A percentile compares a stretch with the other conserved stretches of the same genome.
phyloP scores from a whole-genome alignment of 192 early-diverging fungal genomes.

The Hyaloraphidium curvatum region DNA sequence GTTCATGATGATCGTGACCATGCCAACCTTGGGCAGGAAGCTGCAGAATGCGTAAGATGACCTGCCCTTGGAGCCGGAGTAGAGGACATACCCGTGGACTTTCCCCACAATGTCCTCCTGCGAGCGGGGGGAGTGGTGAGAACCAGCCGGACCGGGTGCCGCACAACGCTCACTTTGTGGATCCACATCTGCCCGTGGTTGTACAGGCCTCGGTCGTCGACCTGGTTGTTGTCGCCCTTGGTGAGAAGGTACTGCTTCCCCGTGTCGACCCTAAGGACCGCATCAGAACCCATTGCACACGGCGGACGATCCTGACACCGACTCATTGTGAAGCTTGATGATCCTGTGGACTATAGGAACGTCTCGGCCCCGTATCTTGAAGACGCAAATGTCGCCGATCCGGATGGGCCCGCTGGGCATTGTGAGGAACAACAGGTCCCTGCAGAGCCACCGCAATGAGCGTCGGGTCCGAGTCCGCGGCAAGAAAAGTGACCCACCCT shows the following conservation, averaged over 20 bases:
- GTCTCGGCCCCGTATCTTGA: slow-evolving; percentile 66
- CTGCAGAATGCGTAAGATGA: slow-evolving; percentile 13
- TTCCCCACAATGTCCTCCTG: slow-evolving; percentile 77
- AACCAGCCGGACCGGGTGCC: neutral
- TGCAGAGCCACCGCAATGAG: neutral
- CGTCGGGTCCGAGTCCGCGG: neutral
- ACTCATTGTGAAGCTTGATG: slow-evolving; percentile 77
- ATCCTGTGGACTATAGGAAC: slow-evolving; percentile 97
- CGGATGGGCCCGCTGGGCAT: slow-evolving; percentile 49
- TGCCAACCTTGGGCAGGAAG: slow-evolving; percentile 81
- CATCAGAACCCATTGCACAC: neutral
- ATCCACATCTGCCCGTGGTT: slow-evolving; percentile 11
- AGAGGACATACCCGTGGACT: slow-evolving; percentile 40
- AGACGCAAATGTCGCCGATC: slow-evolving; percentile 88
- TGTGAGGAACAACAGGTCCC: slow-evolving; percentile 42
- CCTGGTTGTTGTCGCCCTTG: slow-evolving; percentile 89
- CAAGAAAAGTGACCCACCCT: slow-evolving; percentile 19
- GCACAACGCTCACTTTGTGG: neutral
- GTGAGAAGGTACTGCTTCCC: slow-evolving; percentile 75
- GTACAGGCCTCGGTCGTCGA: slow-evolving; percentile 82
- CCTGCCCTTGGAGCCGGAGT: neutral
- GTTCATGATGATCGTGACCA: slow-evolving; percentile 91
- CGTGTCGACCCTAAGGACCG: slow-evolving; percentile 16
- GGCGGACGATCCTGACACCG: slow-evolving; percentile 4
- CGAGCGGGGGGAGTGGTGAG: neutral